phyloP scores from a whole-genome alignment of 345 rosid genomes.

The Rhodamnia rubescens region DNA sequence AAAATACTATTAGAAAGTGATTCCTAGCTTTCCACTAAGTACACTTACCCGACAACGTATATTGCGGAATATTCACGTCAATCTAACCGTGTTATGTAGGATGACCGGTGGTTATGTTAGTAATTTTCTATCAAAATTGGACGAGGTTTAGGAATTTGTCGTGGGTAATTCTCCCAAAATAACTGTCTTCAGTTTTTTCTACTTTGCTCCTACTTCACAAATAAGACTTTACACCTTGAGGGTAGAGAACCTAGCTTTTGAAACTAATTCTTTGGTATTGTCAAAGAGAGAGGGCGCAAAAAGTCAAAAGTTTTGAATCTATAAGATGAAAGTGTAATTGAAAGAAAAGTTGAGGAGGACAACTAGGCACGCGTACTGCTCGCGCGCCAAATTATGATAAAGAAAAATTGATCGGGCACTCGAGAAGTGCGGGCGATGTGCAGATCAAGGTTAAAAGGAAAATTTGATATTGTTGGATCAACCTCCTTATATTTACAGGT shows the following conservation, averaged over 20 bases:
- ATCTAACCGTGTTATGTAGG: too few species aligned
- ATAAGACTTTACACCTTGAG: neutral
- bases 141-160: too few species aligned
- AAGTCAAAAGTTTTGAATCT: neutral
- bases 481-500: neutral
- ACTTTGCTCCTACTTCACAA: neutral
- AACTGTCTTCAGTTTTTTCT: neutral
- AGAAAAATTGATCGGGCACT: neutral
- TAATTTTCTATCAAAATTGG: too few species aligned
- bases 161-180: too few species aligned
- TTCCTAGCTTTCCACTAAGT: too few species aligned
- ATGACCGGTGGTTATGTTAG: too few species aligned
- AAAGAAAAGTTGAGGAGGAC: neutral
- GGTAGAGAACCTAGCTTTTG: neutral
- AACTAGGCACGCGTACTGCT: neutral
- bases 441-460: too few species aligned
- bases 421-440: neutral
- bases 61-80: too few species aligned
- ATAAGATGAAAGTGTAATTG: neutral
- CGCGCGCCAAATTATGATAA: neutral
- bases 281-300: neutral
- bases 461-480: neutral
- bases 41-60: too few species aligned
- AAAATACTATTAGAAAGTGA: too few species aligned
- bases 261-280: neutral